Percentiles rank a stretch among this genome's conserved stretches.
phyloP scores from a whole-genome alignment of 2,329 filamentous ascomycete genomes.

The Neopestalotiopsis rosae region DNA sequence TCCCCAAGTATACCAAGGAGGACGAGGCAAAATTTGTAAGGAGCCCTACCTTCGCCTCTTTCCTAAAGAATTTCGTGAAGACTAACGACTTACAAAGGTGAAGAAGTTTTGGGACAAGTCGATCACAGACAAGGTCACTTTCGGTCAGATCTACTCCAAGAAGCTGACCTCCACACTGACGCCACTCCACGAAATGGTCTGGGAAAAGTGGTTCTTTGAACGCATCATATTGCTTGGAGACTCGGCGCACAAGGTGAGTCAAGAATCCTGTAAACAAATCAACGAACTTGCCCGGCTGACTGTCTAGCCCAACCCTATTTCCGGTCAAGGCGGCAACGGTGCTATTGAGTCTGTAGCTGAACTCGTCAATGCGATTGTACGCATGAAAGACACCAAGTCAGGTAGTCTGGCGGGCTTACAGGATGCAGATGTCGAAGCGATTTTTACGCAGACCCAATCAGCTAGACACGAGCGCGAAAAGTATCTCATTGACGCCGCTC shows the following conservation, averaged over 20 bases:
- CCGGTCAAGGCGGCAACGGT: slow-evolving; percentile 34
- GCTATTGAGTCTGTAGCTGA: slow-evolving; percentile 33
- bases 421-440: slow-evolving; percentile 21
- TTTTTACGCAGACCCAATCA: slow-evolving; percentile 26
- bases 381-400: slow-evolving; percentile 6
- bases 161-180: slow-evolving; percentile 35
- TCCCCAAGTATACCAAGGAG: slow-evolving; percentile 37
- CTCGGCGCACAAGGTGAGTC: slow-evolving; percentile 38
- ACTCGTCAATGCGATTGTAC: slow-evolving; percentile 30
- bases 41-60: background rate
- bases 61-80: too few species aligned
- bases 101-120: slow-evolving; percentile 13
- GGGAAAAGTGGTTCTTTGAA: slow-evolving; percentile 38
- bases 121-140: slow-evolving; percentile 31
- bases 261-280: background rate
- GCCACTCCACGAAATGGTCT: slow-evolving; percentile 38
- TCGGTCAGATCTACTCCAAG: slow-evolving; percentile 37
- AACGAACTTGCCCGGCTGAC: background rate
- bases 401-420: slow-evolving; percentile 21
- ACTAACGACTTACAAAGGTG: slow-evolving; percentile 18
- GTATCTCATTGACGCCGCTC: slow-evolving; percentile 21
- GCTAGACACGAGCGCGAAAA: slow-evolving; percentile 23
- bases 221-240: slow-evolving; percentile 39
- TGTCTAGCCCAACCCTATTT: slow-evolving; percentile 32
- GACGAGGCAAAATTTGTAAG: slow-evolving; percentile 36